phyloP scores from a whole-genome alignment of 306 rosid genomes.

The Prunus mira region DNA sequence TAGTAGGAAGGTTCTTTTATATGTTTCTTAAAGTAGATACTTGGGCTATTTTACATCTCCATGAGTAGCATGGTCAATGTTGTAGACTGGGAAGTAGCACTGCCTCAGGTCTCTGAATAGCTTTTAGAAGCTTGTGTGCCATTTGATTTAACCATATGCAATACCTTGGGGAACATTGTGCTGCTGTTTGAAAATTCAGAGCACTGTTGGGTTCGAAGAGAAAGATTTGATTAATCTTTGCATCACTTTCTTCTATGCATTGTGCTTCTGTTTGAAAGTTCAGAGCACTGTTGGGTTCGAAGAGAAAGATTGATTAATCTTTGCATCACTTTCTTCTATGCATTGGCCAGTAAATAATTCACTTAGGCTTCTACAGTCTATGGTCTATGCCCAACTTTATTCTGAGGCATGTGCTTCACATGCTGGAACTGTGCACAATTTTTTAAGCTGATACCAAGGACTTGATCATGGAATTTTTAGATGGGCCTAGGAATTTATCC shows the following conservation, averaged over 20 bases:
- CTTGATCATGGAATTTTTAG: not conserved
- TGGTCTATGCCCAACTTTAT: not conserved
- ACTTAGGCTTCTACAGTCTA: not conserved
- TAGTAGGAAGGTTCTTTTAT: slow-evolving; percentile 14
- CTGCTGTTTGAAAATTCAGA: not conserved
- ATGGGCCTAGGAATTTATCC: not conserved
- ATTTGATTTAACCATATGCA: not conserved
- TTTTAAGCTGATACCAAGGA: not conserved
- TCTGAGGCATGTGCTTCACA: no score
- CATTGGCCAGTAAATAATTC: not conserved
- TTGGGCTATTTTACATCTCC: not conserved
- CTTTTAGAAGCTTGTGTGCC: not conserved
- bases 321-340: not conserved
- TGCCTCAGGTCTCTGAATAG: not conserved
- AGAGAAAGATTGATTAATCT: not conserved
- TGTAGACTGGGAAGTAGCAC: slow-evolving; percentile 12
- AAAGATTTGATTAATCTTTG: not conserved
- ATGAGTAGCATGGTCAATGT: not conserved
- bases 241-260: not conserved
- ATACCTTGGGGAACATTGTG: not conserved
- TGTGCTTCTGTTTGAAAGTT: not conserved
- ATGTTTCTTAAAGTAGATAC: not conserved
- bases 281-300: not conserved
- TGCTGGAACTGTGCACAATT: not conserved
- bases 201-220: not conserved